Conservation (phyloP, 257 asterid genomes). For the Plantago elongata region DNA sequence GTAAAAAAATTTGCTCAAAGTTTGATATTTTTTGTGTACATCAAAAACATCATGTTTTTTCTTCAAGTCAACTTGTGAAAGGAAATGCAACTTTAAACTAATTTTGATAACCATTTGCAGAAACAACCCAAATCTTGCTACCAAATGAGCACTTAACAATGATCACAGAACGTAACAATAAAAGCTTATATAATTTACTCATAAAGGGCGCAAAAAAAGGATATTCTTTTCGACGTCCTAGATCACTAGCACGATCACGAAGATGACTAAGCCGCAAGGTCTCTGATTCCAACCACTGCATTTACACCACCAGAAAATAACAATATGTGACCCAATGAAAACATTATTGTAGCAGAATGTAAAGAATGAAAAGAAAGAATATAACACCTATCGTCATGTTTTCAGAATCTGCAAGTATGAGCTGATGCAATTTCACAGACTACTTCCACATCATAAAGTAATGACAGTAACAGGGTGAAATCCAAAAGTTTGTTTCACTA, state of each 20-base stretch:
- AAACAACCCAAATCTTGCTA: too few relatives aligned
- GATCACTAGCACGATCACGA: constrained; percentile 97
- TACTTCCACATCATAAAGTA: neutral
- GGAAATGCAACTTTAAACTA: too few relatives aligned
- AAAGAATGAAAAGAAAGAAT: neutral
- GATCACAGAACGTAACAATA: constrained; percentile 7
- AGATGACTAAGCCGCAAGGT: constrained; percentile 81
- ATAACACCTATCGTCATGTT: neutral
- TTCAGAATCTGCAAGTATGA: constrained; percentile 4
- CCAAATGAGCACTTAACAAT: neutral
- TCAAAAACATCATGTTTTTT: too few relatives aligned
- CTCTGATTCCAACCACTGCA: constrained; percentile 99
- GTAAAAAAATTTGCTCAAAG: too few relatives aligned
- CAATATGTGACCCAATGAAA: constrained; percentile 1
- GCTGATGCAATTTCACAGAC: neutral
- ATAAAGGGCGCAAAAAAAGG: constrained; percentile 42
- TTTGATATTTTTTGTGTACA: too few relatives aligned
- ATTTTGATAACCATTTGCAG: too few relatives aligned
- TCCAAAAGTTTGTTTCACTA: neutral
- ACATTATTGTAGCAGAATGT: constrained; percentile 8
- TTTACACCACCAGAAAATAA: constrained; percentile 18
- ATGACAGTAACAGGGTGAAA: neutral
- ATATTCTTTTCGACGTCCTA: constrained; percentile 96
- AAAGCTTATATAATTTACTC: constrained; percentile 3
- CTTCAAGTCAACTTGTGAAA: too few relatives aligned